Percentiles rank a stretch among this genome's conserved stretches.
phyloP scores from a whole-genome alignment of 2,329 filamentous ascomycete species.

The Paraphoma chrysanthemicola region DNA sequence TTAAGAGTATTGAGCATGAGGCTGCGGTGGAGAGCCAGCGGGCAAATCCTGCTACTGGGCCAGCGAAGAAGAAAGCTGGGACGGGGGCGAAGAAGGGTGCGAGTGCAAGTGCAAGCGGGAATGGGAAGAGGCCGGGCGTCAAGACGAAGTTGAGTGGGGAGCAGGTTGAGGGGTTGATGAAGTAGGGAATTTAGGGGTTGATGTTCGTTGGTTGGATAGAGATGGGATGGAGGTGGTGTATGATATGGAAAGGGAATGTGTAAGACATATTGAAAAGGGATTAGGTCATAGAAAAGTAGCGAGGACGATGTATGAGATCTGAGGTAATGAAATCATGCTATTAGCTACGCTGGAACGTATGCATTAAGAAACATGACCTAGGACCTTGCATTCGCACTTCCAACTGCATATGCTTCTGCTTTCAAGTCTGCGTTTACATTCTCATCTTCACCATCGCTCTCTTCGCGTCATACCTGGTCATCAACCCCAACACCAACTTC shows the following conservation, averaged over 20 bases:
- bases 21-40: conserved; percentile 41
- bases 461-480: background rate
- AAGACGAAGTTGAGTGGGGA: conserved; percentile 33
- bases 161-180: conserved; percentile 35
- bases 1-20: conserved; percentile 46
- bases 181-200: conserved; percentile 5
- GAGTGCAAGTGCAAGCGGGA: background rate
- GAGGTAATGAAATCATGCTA: no score
- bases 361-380: no score
- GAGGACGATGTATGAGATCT: no score
- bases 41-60: background rate
- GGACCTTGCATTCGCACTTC: no score
- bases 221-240: background rate
- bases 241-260: no score
- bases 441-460: background rate
- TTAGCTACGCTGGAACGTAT: no score
- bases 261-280: no score
- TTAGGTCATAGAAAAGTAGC: no score
- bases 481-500: background rate
- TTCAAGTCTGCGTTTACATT: no score
- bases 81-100: conserved; percentile 12
- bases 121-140: conserved; percentile 7
- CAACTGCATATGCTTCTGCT: no score
- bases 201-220: background rate
- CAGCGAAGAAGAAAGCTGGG: conserved; percentile 8